Evolutionary conservation across 2,329 filamentous ascomycete genomes (phyloP), one percentile per base, ranked within the genome.

Genomic region (Stachybotrys chlorohalonatus): DNA sequence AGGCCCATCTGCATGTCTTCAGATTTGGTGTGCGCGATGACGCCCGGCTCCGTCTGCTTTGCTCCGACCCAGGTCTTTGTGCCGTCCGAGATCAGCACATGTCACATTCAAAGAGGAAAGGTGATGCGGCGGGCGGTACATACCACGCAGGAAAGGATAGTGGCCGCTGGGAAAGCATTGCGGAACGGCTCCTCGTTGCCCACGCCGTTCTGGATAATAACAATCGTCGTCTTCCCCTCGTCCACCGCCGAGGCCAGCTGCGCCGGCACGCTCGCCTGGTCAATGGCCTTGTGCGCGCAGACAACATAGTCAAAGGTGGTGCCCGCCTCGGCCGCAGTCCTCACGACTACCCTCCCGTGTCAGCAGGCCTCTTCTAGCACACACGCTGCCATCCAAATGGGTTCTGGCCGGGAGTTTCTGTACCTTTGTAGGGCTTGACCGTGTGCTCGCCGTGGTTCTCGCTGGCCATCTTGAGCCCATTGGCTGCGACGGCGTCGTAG

Each of bases 141-240:
- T 62, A 80, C 77, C 55, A 84, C 80, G 46, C 75, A 77, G 47
- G 77, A 82, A 7, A 85, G 62, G 24, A 86, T 72, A 0, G 80
- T 75, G 36, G 76, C 78, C 0, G 63, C 53, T 0, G 80, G 80
- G 58, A 80, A 85, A 0, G 67, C 65, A 0, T 63, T 59, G 0
- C 66, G 60, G 52, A 82, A 83, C 15, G 80, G 75, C 9, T 78
- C 73, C 62, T 86, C 83, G 56, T 84, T 83, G 1, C 73, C 75
- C 45, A 85, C 77, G 0, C 83, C 83, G 59, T 85, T 85, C 57
- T 86, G 82, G 15, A 84, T 74, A 1, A 86, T 74, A 7, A 81
- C 79, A 47, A 85, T 78, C 0, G 76, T 74, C 0, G 81, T 84
- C 53, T 51, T 69, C 17, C 53, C 52, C 11, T 62, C 62, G 7